phyloP scores from a whole-genome alignment of 768 basidiomycete genomes.

The Inosperma sp. region DNA sequence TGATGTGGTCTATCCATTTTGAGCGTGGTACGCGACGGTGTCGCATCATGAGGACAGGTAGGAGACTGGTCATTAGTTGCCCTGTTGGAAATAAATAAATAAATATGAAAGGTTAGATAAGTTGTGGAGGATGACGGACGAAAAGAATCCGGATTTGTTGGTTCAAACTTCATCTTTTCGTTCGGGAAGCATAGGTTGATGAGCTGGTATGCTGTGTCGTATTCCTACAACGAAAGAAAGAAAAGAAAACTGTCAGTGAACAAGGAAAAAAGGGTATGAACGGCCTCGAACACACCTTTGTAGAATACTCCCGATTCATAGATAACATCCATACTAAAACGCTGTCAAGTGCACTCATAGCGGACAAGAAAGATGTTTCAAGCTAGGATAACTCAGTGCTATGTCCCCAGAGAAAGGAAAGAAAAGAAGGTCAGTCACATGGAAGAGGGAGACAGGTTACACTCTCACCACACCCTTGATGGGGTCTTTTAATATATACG shows the following conservation, averaged over 20 bases:
- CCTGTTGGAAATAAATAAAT: conserved; percentile 37
- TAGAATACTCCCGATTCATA: conserved; percentile 66
- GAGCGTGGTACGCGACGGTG: conserved; percentile 73
- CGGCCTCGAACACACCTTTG: conserved; percentile 44
- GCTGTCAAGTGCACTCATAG: conserved; percentile 7
- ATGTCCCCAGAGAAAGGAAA: too few species aligned
- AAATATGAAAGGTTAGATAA: neutral
- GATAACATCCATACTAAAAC: conserved; percentile 81
- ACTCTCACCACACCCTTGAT: too few species aligned
- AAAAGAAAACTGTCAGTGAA: conserved; percentile 11
- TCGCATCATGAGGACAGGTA: conserved; percentile 82
- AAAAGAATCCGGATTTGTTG: conserved; percentile 57
- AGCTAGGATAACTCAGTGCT: too few species aligned
- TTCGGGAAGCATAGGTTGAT: conserved; percentile 59
- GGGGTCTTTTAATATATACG: neutral
- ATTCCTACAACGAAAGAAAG: too few species aligned
- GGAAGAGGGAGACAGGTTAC: neutral
- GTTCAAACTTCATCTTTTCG: conserved; percentile 49
- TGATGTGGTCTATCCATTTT: conserved; percentile 65
- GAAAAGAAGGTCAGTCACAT: neutral
- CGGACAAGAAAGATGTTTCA: neutral
- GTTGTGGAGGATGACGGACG: conserved; percentile 41
- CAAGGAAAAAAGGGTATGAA: conserved; percentile 11
- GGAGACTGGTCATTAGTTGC: conserved; percentile 64
- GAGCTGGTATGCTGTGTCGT: conserved; percentile 59